Evolutionary conservation across 148 eudicot genomes (phyloP), one percentile per base, ranked within the genome.

Genomic region (Silene latifolia): DNA sequence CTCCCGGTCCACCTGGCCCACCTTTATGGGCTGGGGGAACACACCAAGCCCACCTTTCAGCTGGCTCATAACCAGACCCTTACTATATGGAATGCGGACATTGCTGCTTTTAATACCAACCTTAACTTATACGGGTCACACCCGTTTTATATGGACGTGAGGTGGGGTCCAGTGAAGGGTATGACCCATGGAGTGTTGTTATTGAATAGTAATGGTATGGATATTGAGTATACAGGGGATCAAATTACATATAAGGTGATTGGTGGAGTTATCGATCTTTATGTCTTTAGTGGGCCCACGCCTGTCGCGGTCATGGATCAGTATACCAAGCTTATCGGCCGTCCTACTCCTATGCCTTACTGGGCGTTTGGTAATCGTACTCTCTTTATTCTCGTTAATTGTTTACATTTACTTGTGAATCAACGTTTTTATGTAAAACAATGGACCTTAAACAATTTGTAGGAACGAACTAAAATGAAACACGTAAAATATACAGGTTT

Each of bases 321-420:
- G 78, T 85, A 83, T 59, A 87, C 90, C 3, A 47, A 69, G 76
- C 47, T 87, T 21, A 74, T 85, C 47, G 90, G 90, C 1, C 79
- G 88, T 2, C 90, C 90, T 2, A 78, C 88, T 20, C 85, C 90
- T 11, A 85, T 87, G 88, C 90, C 90, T 32, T 87, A 87, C 56
- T 87, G 90, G 88, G 79, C 90, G 19, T 85, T 87, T 53, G 90
- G 90, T 87, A 64, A 78, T 78, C 75, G 7, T 13, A 27, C 69
- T 67, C 3, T 1, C 10, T 39, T 19, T 53, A 32, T 8, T 53
- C 27, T 11, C 5, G 18, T 35, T 7, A 14, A 2, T 4, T 53
- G 17, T 7, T 32, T 39, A 3, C 32, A 1, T 42, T 5, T 53
- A 42, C 7, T 8, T 68, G 13, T 56, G 20, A 14, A n/a, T n/a